phyloP scores from a whole-genome alignment of 805 yeast genomes.

The Wilhelminamyces savonicus region DNA sequence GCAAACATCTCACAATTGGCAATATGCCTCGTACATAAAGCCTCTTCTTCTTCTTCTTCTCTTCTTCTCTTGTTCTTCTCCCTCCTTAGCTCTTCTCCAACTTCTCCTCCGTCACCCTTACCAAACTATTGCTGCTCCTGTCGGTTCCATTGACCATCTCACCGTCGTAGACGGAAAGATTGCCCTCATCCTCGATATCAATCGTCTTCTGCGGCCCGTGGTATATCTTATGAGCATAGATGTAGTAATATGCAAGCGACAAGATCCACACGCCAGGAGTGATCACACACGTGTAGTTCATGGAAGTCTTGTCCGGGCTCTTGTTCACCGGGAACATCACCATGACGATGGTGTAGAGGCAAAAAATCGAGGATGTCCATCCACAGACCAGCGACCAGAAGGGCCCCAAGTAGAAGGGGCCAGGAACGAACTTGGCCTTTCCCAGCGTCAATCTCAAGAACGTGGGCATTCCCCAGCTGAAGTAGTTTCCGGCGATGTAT shows the following conservation, averaged over 20 bases:
- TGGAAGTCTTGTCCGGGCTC: conserved; percentile 36
- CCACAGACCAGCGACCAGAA: conserved; percentile 39
- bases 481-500: conserved; percentile 54
- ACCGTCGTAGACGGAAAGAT: too few species aligned
- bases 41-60: too few species aligned
- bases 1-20: too few species aligned
- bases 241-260: conserved; percentile 44
- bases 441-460: conserved; percentile 43
- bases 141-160: too few species aligned
- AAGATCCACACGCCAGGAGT: conserved; percentile 56
- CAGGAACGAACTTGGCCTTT: conserved; percentile 49
- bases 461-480: conserved; percentile 61
- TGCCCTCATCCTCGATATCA: too few species aligned
- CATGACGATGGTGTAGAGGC: conserved; percentile 46
- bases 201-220: conserved; percentile 61
- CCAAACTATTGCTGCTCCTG: too few species aligned
- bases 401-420: conserved; percentile 60
- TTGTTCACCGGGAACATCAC: conserved; percentile 55
- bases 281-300: conserved; percentile 69
- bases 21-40: too few species aligned
- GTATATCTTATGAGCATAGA: conserved; percentile 49
- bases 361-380: conserved; percentile 43
- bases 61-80: too few species aligned
- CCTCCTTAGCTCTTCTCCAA: too few species aligned
- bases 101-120: too few species aligned